Conservation (phyloP, 768 basidiomycete genomes). For the Chiua virens region DNA sequence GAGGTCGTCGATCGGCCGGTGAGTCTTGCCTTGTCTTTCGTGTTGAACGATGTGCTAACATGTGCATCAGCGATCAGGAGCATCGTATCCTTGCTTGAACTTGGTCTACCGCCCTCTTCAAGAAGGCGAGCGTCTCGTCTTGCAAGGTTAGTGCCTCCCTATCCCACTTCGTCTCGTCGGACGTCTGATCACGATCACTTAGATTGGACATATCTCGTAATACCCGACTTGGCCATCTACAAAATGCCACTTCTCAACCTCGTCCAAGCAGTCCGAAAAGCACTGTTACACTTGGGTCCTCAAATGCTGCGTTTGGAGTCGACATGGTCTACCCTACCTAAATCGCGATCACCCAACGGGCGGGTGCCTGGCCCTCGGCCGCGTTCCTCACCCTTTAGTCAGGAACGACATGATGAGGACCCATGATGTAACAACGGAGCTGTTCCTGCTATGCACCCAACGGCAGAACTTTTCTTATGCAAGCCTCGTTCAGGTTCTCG, state of each 20-base stretch:
- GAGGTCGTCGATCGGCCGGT: neutral
- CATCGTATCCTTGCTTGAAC: constrained; percentile 2
- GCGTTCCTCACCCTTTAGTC: too few relatives aligned
- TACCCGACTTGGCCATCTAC: constrained; percentile 25
- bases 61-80: neutral
- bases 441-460: too few relatives aligned
- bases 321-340: constrained; percentile 13
- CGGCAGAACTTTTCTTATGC: too few relatives aligned
- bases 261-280: constrained; percentile 22
- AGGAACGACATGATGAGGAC: too few relatives aligned
- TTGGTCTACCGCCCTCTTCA: neutral
- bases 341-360: too few relatives aligned
- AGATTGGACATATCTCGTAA: constrained; percentile 32
- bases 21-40: neutral
- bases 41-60: neutral
- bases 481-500: too few relatives aligned
- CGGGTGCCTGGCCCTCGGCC: too few relatives aligned
- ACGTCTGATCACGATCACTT: neutral
- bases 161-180: neutral
- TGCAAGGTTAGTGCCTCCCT: constrained; percentile 17
- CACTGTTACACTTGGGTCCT: constrained; percentile 9
- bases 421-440: too few relatives aligned
- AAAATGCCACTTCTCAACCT: constrained; percentile 24
- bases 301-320: constrained; percentile 11
- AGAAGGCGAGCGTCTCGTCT: constrained; percentile 1